These are phyloP conservation scores for Taphrina populina DNA, from an alignment of 1,139 yeast genomes.

Conservation along the genomic window DNA sequence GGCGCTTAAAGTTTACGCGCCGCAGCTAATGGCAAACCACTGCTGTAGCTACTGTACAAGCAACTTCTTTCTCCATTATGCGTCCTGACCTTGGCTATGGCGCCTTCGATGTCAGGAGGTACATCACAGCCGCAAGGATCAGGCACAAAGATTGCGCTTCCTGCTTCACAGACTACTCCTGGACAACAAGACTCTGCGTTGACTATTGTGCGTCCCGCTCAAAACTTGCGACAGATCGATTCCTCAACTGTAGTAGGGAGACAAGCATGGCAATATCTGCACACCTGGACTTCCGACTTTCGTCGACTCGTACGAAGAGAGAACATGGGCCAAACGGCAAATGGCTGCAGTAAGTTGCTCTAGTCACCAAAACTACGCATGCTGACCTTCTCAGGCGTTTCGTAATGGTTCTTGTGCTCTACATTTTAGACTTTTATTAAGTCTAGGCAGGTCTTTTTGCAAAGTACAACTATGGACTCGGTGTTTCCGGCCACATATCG, in stretches of 20 bases:
- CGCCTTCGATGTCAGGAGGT: background rate
- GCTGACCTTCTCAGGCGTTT: background rate
- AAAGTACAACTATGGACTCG: constrained; percentile 45
- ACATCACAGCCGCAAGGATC: background rate
- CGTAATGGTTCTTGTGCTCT: constrained; percentile 39
- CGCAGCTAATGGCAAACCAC: too few relatives aligned
- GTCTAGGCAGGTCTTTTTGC: background rate
- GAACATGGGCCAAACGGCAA: constrained; percentile 67
- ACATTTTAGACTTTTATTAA: constrained; percentile 51
- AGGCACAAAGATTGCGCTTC: background rate
- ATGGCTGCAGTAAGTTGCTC: constrained; percentile 54
- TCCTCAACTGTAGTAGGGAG: background rate
- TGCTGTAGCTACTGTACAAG: too few relatives aligned
- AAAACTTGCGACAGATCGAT: background rate
- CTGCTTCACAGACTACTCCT: background rate
- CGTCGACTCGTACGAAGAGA: constrained; percentile 46
- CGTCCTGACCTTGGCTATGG: too few relatives aligned
- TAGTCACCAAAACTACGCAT: background rate
- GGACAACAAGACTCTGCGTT: background rate
- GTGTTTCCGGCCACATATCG: constrained; percentile 78
- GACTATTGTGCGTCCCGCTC: background rate
- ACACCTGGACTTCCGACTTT: background rate
- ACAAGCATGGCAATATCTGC: background rate
- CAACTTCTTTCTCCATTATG: too few relatives aligned
- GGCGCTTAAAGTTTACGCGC: too few relatives aligned